Conservation (phyloP, 1,139 yeast genomes). For the Spathaspora jeffriesii region DNA sequence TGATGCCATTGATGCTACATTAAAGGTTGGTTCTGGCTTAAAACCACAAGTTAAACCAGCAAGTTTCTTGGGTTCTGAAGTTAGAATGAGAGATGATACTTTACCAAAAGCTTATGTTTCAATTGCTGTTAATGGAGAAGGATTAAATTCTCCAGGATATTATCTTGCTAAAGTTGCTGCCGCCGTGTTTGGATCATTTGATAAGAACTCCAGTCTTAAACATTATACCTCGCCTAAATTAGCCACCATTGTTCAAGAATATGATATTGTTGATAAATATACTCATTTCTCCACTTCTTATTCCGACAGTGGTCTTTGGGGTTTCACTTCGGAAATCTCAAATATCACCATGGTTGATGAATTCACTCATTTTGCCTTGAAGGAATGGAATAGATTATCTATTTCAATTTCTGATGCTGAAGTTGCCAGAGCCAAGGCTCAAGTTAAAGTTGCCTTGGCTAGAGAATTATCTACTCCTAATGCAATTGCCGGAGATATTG, state of each 20-base stretch:
- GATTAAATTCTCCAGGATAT: constrained; percentile 60
- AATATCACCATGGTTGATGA: constrained; percentile 67
- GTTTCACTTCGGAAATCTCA: constrained; percentile 67
- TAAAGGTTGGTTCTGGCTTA: constrained; percentile 51
- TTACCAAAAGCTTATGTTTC: constrained; percentile 77
- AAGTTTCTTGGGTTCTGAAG: constrained; percentile 79
- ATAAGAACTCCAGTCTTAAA: constrained; percentile 53
- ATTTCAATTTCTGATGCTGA: constrained; percentile 75
- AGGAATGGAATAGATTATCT: constrained; percentile 86
- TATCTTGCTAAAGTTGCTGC: constrained; percentile 75
- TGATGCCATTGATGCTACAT: constrained; percentile 56
- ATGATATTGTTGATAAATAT: constrained; percentile 71
- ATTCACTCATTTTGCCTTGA: constrained; percentile 73
- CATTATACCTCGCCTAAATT: constrained; percentile 83
- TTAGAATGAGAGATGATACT: constrained; percentile 86
- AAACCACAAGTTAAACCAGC: constrained; percentile 57
- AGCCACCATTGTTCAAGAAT: constrained; percentile 70
- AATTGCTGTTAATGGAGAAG: constrained; percentile 74
- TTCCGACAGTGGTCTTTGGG: constrained; percentile 83
- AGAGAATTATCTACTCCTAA: constrained; percentile 43
- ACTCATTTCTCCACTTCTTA: constrained; percentile 71
- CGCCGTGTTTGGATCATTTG: constrained; percentile 64
- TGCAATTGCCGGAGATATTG: constrained; percentile 59
- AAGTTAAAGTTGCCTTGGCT: constrained; percentile 63
- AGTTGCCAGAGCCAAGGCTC: constrained; percentile 69